Evolutionary conservation across 257 asterid genomes (phyloP), one percentile per base, ranked within the genome.

Genomic region (Solanum sitiens): DNA sequence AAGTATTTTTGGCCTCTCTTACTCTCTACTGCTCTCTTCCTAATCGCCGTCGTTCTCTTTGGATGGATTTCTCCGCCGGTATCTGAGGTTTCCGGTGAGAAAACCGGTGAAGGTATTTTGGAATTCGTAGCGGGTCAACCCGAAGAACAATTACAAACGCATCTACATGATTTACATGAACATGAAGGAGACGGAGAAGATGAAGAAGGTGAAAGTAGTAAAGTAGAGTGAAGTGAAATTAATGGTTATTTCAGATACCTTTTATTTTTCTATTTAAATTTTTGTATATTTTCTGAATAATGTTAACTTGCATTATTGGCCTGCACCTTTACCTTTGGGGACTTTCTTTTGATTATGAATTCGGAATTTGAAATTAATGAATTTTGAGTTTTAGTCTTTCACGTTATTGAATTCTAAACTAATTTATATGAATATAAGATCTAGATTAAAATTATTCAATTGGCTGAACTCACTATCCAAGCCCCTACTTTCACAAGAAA

Each of bases 1-100:
- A 89, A 86, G 50, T 95, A 87, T 91, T 95, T 95, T 33, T 93
- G 94, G 95, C 98, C 98, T 42, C 98, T 95, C 0, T 88, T 95
- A 63, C 85, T 88, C 83, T 95, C 98, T 5, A 95, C 97, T 74
- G 97, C 97, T 67, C 90, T 94, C 4, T 93, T 95, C 63, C 95
- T 95, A 44, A 87, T 87, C 76, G 88, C 94, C 72, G 83, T 95
- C 37, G 91, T 93, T 15, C 93, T 93, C 13, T 88, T 95, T 53
- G 92, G 93, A 67, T 91, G 91, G 91, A 89, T 93, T 87, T 91
- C 96, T 8, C 94, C 98, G 9, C 91, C 93, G 53, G 82, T 88
- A 33, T 10, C 88, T 3, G 95, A 92, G 20, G 67, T 90, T 83
- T 37, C 91, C 32, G 94, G 89, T 25, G 95, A 92, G 83, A 92